These are phyloP conservation scores for Globisporangium carolinianum DNA, from an alignment of 352 stramenopile genomes.

Conservation along the genomic window DNA sequence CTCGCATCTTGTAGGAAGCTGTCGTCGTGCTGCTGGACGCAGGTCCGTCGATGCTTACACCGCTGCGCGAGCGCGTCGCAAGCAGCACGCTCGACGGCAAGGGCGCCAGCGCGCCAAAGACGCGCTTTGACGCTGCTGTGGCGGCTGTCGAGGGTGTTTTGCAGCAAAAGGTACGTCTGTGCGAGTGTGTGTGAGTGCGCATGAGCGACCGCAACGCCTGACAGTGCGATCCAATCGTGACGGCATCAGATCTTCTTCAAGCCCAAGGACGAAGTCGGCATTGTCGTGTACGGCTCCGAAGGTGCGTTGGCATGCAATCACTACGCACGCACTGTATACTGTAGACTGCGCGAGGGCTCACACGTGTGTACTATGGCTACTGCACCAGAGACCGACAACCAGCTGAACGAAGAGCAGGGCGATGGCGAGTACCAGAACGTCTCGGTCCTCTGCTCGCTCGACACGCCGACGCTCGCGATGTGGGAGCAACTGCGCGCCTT, in stretches of 20 bases:
- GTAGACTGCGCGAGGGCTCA: background rate
- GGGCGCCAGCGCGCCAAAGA: slow-evolving; percentile 20
- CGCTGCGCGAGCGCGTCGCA: slow-evolving; percentile 33
- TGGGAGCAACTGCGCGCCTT: slow-evolving; percentile 44
- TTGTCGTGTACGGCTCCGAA: slow-evolving; percentile 71
- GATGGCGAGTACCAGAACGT: slow-evolving; percentile 56
- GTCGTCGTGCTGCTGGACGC: slow-evolving; percentile 63
- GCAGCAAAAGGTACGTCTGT: slow-evolving; percentile 49
- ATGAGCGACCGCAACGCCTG: background rate
- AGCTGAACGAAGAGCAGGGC: slow-evolving; percentile 67
- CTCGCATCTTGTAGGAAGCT: slow-evolving; percentile 33
- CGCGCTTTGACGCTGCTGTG: slow-evolving; percentile 55
- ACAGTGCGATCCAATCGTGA: too few species aligned
- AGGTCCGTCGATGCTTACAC: slow-evolving; percentile 50
- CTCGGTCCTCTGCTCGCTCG: slow-evolving; percentile 47
- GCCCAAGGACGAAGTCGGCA: slow-evolving; percentile 70
- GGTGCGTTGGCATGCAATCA: slow-evolving; percentile 6
- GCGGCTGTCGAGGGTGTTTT: slow-evolving; percentile 51
- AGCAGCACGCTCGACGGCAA: slow-evolving; percentile 6
- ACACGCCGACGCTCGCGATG: slow-evolving; percentile 55
- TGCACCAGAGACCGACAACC: slow-evolving; percentile 60
- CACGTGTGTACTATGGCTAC: background rate
- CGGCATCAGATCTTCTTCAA: slow-evolving; percentile 59
- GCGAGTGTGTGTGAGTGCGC: too few species aligned
- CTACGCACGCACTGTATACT: too few species aligned